Evolutionary conservation across 768 basidiomycete genomes (phyloP).

Genomic region (Pleurotus tuoliensis): DNA sequence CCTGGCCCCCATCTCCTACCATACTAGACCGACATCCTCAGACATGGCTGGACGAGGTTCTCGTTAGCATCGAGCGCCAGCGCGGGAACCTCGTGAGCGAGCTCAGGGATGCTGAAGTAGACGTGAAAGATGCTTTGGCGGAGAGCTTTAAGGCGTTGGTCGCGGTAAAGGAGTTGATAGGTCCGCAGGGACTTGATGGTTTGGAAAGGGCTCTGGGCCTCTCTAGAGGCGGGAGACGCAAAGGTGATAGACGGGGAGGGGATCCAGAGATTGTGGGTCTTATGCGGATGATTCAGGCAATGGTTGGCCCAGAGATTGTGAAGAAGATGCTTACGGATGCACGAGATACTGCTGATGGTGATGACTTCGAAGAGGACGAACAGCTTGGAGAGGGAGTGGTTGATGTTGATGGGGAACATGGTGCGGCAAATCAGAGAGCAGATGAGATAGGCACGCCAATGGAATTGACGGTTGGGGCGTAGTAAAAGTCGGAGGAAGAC

Average conservation of each 20-base stretch:
- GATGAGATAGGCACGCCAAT: too few species aligned
- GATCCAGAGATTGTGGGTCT: neutral
- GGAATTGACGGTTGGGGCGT: too few species aligned
- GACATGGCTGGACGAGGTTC: conserved; percentile 4
- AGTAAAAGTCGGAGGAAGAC: too few species aligned
- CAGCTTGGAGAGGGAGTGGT: neutral
- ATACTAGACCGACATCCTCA: neutral
- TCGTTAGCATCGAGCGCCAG: neutral
- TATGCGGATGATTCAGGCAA: neutral
- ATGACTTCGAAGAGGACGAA: neutral
- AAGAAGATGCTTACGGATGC: neutral
- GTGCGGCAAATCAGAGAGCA: neutral
- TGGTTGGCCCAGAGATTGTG: neutral
- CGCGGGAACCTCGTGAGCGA: neutral
- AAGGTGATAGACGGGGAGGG: neutral
- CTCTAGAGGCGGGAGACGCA: neutral
- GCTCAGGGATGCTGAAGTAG: neutral
- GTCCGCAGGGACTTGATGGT: neutral
- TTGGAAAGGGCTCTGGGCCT: neutral
- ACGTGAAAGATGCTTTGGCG: neutral
- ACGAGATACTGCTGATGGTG: neutral
- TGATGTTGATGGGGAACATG: neutral
- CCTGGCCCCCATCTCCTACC: neutral
- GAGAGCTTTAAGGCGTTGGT: neutral
- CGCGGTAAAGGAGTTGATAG: neutral